Evolutionary conservation across 116 monocot genomes (phyloP), one percentile per base, ranked within the genome.

Genomic region (Zostera marina): DNA sequence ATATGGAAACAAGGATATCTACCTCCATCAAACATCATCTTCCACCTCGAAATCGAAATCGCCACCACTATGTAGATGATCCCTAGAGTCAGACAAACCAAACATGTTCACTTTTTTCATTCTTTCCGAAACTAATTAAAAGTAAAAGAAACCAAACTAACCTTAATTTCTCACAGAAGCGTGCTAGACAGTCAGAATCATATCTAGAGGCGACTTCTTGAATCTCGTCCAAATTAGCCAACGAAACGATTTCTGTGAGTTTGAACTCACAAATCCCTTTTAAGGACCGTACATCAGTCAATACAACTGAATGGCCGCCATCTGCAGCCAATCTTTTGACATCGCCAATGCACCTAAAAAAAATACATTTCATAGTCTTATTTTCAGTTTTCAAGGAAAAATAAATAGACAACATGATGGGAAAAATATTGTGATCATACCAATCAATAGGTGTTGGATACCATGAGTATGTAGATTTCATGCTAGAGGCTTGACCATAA

Each of bases 271-370:
- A 96, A 17, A 96, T 22, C 44, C 82, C 96, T 58, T 89, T 96
- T 68, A 96, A 68, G 13, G 96, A 73, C 66, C 68, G 77, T 21
- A 89, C 96, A 73, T 96, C 85, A 44, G 89, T 89, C 24, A 96
- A 68, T n/a, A 85, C 85, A 60, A 82, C 96, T 25, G 96, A 96
- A 74, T 96, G 96, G 22, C 96, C 96, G 43, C 96, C 96, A 58
- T 89, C 96, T 42, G 89, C 89, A 42, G 96, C 85, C 55, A 96
- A 45, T 60, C 53, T 85, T 61, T 64, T 70, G 13, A 89, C 85
- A 52, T 83, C 96, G 38, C 96, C 85, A 52, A 96, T 82, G 76
- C 96, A 96, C 85, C 96, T 93, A 54, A 32, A 39, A 55, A 32
- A 26, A 1, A 55, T 8, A 13, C 14, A 55, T 13, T 9, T 55